Conservation (phyloP, 1,284 basidiomycete species). For the Irpex sp. region DNA sequence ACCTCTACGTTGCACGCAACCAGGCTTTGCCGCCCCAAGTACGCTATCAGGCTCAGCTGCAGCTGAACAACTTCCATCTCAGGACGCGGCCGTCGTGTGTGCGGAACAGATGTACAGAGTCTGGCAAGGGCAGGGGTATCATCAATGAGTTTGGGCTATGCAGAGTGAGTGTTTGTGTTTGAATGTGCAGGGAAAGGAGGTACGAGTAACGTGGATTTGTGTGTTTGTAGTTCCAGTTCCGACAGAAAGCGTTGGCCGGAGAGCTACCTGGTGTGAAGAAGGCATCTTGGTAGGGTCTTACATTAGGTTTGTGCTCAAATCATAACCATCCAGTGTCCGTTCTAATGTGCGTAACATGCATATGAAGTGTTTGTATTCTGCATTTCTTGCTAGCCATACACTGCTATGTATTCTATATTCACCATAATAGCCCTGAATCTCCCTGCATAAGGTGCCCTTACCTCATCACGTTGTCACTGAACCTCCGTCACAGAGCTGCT, state of each 20-base stretch:
- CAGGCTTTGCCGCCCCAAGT: slow-evolving; percentile 86
- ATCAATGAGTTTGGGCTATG: slow-evolving; percentile 91
- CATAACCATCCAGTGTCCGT: not conserved
- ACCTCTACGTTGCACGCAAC: slow-evolving; percentile 92
- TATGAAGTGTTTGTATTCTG: not conserved
- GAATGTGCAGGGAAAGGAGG: not conserved
- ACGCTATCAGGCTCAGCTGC: slow-evolving; percentile 94
- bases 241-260: slow-evolving; percentile 82
- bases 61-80: slow-evolving; percentile 89
- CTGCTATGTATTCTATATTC: too few species aligned
- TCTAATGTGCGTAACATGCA: not conserved
- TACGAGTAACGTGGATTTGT: slow-evolving; percentile 6
- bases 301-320: not conserved
- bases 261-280: slow-evolving; percentile 91
- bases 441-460: not conserved
- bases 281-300: slow-evolving; percentile 81
- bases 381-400: too few species aligned
- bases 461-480: not conserved
- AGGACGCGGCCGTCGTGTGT: slow-evolving; percentile 88
- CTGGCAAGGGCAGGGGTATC: slow-evolving; percentile 88
- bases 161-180: slow-evolving; percentile 64
- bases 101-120: slow-evolving; percentile 89
- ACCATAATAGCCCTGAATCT: not conserved
- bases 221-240: slow-evolving; percentile 90
- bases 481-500: not conserved